A percentile compares a stretch with the other conserved stretches of the same genome.
Evolutionary conservation across 2,329 filamentous ascomycete species (phyloP).

Genomic region (Apiospora rasikravindrae): DNA sequence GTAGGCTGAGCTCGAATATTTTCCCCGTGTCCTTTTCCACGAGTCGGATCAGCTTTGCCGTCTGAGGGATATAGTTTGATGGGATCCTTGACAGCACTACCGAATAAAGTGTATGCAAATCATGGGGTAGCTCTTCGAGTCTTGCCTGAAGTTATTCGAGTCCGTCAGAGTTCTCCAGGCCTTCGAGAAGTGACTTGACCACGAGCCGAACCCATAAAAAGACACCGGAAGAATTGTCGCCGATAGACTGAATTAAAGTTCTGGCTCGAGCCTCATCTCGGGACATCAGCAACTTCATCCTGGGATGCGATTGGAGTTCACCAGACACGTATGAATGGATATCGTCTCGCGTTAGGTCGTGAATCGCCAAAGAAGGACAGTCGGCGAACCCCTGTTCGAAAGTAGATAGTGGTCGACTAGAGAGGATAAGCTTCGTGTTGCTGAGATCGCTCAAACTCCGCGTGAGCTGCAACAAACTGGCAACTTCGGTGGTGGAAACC

Average conservation of each 20-base stretch:
- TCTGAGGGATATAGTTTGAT: slow-evolving; percentile 18
- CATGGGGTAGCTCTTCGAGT: slow-evolving; percentile 27
- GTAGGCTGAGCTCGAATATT: slow-evolving; percentile 19
- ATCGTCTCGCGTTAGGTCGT: slow-evolving; percentile 29
- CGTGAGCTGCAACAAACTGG: slow-evolving; percentile 27
- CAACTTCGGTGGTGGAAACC: slow-evolving; percentile 25
- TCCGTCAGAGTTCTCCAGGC: slow-evolving; percentile 29
- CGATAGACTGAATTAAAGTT: slow-evolving; percentile 24
- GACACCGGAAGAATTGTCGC: slow-evolving; percentile 26
- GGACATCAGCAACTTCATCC: slow-evolving; percentile 24
- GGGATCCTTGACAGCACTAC: slow-evolving; percentile 26
- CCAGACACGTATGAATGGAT: slow-evolving; percentile 28
- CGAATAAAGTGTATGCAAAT: slow-evolving; percentile 29
- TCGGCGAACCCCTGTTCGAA: slow-evolving; percentile 26
- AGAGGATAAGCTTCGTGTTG: slow-evolving; percentile 30
- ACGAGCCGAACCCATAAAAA: slow-evolving; percentile 33
- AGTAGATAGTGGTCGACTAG: slow-evolving; percentile 28
- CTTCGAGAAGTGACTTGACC: slow-evolving; percentile 26
- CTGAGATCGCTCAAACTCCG: slow-evolving; percentile 16
- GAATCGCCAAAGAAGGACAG: slow-evolving; percentile 26
- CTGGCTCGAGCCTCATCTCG: slow-evolving; percentile 18
- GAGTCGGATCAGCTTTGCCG: background rate
- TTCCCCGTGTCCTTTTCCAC: background rate
- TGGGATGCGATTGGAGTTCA: slow-evolving; percentile 23
- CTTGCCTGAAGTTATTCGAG: slow-evolving; percentile 26